Evolutionary conservation across 805 yeast species (phyloP), one percentile per base, ranked within the genome.

Genomic region (Suhomyces tanzawaensis): DNA sequence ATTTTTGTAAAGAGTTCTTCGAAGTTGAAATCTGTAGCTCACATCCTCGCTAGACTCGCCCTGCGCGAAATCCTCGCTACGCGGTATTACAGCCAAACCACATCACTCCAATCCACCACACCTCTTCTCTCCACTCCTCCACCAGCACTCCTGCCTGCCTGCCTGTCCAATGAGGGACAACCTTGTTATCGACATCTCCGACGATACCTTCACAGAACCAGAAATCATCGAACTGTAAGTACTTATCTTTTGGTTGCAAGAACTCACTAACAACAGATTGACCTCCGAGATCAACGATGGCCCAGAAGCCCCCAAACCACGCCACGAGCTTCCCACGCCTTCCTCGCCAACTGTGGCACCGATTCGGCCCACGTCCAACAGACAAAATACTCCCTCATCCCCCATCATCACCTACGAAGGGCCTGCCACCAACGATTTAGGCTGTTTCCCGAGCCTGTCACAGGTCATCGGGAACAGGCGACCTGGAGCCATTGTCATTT

Each of bases 191-290:
- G 42, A 46, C 16, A 31, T 47, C 11, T 37, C 42, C 3, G 48
- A 44, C 18, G 47, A 34, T 22, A 32, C 32, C 11, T 21, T 18
- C 17, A 9, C 22, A 2, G 29, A 19, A 13, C 34, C 35, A 13
- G 52, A 50, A 15, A 46, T 53, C 14, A 52, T 54, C 22, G 53
- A 51, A 36, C 42, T 55, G 59, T 54, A 48, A 19, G 57, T 53
- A 14, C n/a, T 19, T 19, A 13, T 28, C 19, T 24, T 35, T 24
- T 24, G 24, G 15, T 9, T 18, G 17, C 17, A 15, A 3, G 9
- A 5, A 7, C 30, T 13, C 16, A 37, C 37, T 26, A 32, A 32
- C 40, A 18, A 17, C 28, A 24, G 13, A 5, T 12, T 12, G n/a
- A n/a, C 18, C 30, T 13, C 16, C 30, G 18, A 11, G 30, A 24